These are phyloP conservation scores for Neurospora sp. DNA, from an alignment of 495 filamentous ascomycete species.

Conservation along the genomic window DNA sequence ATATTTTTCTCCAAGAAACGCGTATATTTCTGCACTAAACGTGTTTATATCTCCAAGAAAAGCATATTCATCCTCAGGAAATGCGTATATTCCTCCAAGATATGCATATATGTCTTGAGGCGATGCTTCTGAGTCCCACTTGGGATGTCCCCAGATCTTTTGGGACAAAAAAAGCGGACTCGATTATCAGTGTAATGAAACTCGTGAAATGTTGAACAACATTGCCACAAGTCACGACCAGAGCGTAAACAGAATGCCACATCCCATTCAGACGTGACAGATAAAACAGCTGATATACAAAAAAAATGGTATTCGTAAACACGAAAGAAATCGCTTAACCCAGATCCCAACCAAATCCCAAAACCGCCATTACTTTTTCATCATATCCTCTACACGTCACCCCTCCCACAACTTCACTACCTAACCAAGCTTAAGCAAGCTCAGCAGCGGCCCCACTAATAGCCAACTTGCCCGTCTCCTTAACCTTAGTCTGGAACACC, in stretches of 20 bases:
- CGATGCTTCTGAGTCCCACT: neutral
- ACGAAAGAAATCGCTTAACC: neutral
- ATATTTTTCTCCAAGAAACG: neutral
- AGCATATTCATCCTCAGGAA: neutral
- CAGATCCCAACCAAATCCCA: neutral
- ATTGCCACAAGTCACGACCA: too few relatives aligned
- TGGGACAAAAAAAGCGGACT: neutral
- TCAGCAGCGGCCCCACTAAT: slow-evolving; percentile 85
- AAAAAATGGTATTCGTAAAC: neutral
- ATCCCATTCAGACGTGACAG: neutral
- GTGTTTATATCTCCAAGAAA: neutral
- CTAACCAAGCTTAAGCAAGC: slow-evolving; percentile 51
- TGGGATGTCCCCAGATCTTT: neutral
- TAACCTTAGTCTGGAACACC: slow-evolving; percentile 86
- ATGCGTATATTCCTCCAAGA: neutral
- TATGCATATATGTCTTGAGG: neutral
- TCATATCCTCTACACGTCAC: neutral
- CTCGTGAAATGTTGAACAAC: neutral
- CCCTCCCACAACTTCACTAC: neutral
- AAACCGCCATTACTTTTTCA: neutral
- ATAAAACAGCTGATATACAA: neutral
- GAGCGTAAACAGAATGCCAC: neutral
- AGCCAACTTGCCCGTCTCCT: slow-evolving; percentile 91
- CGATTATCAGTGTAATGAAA: neutral
- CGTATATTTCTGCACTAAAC: neutral